phyloP scores from a whole-genome alignment of 306 rosid genomes.

The Sesbania bispinosa region DNA sequence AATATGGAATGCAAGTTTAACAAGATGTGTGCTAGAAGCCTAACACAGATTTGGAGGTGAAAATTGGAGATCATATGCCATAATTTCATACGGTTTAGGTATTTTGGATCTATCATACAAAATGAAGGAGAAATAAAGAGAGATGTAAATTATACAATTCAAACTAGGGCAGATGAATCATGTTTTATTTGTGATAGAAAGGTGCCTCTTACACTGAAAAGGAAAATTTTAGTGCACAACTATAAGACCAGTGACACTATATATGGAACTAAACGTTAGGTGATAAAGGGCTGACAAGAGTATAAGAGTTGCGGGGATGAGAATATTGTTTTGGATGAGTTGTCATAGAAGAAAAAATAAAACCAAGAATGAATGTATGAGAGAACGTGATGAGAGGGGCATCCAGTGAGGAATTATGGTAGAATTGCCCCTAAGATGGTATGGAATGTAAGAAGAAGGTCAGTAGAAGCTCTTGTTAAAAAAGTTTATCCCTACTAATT shows the following conservation, averaged over 20 bases:
- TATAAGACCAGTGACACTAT: background rate
- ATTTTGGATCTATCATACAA: background rate
- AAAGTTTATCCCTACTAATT: background rate
- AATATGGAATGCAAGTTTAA: background rate
- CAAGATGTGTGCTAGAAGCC: background rate
- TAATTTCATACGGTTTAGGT: background rate
- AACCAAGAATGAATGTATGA: background rate
- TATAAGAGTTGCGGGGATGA: background rate
- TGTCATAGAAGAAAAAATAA: no score
- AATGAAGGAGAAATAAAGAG: background rate
- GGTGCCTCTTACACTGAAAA: background rate
- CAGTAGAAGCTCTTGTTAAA: background rate
- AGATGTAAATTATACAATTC: background rate
- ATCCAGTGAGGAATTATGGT: background rate
- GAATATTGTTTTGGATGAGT: background rate
- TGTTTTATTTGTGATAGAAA: background rate
- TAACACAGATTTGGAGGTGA: background rate
- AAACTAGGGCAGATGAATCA: background rate
- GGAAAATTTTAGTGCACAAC: background rate
- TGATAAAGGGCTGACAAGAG: background rate
- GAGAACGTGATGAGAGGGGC: background rate
- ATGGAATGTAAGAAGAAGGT: background rate
- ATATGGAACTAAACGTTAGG: background rate
- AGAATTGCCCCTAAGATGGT: background rate
- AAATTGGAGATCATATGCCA: background rate